Conservation (phyloP, 202 grass and related monocot genomes). For the Zoysia matrella region DNA sequence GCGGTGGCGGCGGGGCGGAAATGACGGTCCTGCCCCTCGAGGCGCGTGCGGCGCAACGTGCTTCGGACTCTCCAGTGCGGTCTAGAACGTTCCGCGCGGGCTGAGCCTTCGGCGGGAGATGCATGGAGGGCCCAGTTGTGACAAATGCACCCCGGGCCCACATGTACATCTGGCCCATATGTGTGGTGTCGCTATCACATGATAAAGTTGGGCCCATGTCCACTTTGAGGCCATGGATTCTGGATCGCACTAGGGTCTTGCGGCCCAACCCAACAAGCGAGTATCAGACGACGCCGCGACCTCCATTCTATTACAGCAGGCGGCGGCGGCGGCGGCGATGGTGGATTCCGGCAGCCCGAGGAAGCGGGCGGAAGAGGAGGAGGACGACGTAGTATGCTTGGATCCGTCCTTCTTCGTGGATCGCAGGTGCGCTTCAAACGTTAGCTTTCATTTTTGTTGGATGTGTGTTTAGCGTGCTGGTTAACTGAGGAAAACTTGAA, state of each 20-base stretch:
- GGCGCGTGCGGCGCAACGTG: too few species aligned
- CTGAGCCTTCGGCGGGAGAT: too few species aligned
- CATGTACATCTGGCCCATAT: too few species aligned
- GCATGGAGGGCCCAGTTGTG: too few species aligned
- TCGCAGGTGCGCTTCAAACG: constrained; percentile 52
- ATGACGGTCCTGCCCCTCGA: constrained; percentile 20
- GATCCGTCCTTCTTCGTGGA: constrained; percentile 82
- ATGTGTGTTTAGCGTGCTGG: neutral
- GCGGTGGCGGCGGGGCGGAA: neutral
- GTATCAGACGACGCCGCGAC: constrained; percentile 22
- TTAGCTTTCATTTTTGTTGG: neutral
- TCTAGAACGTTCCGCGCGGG: too few species aligned
- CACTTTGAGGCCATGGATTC: too few species aligned
- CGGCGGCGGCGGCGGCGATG: constrained; percentile 36
- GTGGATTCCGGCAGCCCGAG: constrained; percentile 29
- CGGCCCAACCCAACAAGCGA: too few species aligned
- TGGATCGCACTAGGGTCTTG: too few species aligned
- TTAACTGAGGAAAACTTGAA: neutral
- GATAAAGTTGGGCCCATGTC: too few species aligned
- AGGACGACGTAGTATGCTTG: constrained; percentile 62
- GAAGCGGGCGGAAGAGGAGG: constrained; percentile 33
- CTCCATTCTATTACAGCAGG: neutral
- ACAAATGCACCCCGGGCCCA: too few species aligned
- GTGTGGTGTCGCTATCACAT: too few species aligned
- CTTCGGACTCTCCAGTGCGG: too few species aligned